Percentiles rank a stretch among this genome's conserved stretches.
These are phyloP conservation scores for Zancudomyces culisetae DNA, from an alignment of 371 early-diverging fungal genomes.

Conservation along the genomic window DNA sequence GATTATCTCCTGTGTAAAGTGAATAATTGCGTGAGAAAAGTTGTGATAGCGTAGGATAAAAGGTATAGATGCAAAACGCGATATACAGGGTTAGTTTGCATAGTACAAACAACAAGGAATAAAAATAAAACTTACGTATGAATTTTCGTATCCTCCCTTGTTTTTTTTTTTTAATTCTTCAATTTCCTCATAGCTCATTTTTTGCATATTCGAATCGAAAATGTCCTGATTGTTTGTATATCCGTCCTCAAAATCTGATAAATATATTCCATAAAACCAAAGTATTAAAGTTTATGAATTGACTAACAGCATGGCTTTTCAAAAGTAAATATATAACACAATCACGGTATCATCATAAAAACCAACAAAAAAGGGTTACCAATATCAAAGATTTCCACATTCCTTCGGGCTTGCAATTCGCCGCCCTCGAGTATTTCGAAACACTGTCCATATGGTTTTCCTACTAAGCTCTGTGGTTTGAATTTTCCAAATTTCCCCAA, in stretches of 20 bases:
- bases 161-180: constrained; percentile 55
- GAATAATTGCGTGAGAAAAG: too few relatives aligned
- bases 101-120: too few relatives aligned
- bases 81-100: too few relatives aligned
- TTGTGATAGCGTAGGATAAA: too few relatives aligned
- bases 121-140: not conserved
- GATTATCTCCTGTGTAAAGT: constrained; percentile 39
- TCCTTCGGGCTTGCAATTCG: constrained; percentile 10
- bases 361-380: constrained; percentile 2
- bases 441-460: constrained; percentile 57
- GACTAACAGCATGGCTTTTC: too few relatives aligned
- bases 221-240: constrained; percentile 71
- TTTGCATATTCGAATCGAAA: constrained; percentile 53
- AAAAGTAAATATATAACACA: too few relatives aligned
- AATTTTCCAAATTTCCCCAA: constrained; percentile 91
- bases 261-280: not conserved
- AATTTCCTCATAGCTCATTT: constrained; percentile 65
- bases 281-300: too few relatives aligned
- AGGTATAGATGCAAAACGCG: too few relatives aligned
- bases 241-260: constrained; percentile 34
- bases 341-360: too few relatives aligned
- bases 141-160: constrained; percentile 36
- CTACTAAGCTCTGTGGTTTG: constrained; percentile 53
- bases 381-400: constrained; percentile 12
- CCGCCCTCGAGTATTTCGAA: constrained; percentile 53